These are phyloP conservation scores for Tolypocladium tropicale DNA, from an alignment of 2,329 filamentous ascomycete species.

Conservation along the genomic window DNA sequence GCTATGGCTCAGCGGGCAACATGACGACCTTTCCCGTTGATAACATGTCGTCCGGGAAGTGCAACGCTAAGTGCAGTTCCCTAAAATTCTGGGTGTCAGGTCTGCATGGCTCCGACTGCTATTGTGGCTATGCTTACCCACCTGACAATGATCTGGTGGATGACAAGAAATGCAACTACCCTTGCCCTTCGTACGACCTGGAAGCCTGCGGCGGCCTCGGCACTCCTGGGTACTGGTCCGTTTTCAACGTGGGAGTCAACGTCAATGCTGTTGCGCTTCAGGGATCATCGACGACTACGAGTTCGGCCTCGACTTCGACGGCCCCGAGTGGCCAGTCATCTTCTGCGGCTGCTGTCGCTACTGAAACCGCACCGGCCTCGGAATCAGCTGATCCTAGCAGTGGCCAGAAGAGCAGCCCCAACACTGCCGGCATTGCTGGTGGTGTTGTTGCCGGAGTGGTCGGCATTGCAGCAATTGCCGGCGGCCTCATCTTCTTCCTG, in stretches of 20 bases:
- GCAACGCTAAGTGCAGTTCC: constrained; percentile 27
- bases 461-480: constrained; percentile 53
- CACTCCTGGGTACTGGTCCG: constrained; percentile 22
- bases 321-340: constrained; percentile 2
- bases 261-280: constrained; percentile 21
- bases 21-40: constrained; percentile 17
- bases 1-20: constrained; percentile 34
- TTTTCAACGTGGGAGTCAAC: constrained; percentile 40
- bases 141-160: constrained; percentile 40
- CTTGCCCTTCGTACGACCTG: constrained; percentile 51
- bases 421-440: constrained; percentile 74
- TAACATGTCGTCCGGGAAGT: constrained; percentile 28
- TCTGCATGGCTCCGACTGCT: constrained; percentile 54
- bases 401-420: constrained; percentile 35
- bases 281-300: constrained; percentile 12
- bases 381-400: constrained; percentile 9
- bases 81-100: constrained; percentile 48
- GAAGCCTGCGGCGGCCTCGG: constrained; percentile 47
- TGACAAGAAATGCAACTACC: constrained; percentile 50
- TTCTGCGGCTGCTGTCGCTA: constrained; percentile 9
- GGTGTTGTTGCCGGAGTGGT: constrained; percentile 81
- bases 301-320: constrained; percentile 7
- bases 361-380: constrained; percentile 8
- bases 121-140: constrained; percentile 63
- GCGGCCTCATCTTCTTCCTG: constrained; percentile 62